Base-by-base conservation (phyloP, 352 stramenopile genomes). In the Vaucheria bursata region DNA sequence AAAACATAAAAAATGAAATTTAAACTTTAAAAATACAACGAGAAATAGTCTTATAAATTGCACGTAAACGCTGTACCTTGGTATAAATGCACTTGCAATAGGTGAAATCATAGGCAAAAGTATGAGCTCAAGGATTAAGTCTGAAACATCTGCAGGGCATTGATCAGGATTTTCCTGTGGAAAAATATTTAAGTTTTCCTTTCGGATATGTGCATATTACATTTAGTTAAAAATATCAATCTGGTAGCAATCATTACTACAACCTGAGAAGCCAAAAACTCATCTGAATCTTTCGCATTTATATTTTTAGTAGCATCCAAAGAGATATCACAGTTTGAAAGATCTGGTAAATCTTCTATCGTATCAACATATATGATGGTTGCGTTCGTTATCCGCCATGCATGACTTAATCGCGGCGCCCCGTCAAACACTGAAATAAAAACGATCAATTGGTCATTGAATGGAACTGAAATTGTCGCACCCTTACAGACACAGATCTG, bases 61-160 rank as follows among this genome's bases (percentile, higher is more conserved):
- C 12, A 7, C 25, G n/a, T 29, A 7, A 70, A n/a, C 8, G 2
- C 45, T 31, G 2, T 73, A n/a, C 66, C 29, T 73, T 34, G 66
- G 66, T 1, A 73, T 64, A n/a, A 73, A 37, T 38, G 66, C 35
- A 34, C 18, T 4, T 35, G 73, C 34, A 33, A 40, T 50, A 7
- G 38, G 32, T n/a, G 66, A 67, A 12, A 50, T 65, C 74, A 79
- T 71, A 25, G 74, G 74, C 66, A 79, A 52, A 49, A 79, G 74
- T 18, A 79, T 79, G 34, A 79, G 66, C 74, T 79, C 74, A 36
- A 79, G 38, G 35, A 79, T 34, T 31, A 53, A 12, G 35, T 73
- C 66, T 18, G 66, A 34, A 2, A 73, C 74, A 36, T 59, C 45
- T 59, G 12, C n/a, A n/a, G 31, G 5, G 38, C 12, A 25, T 38